Evolutionary conservation across 2,329 filamentous ascomycete genomes (phyloP).

Genomic region (Orbilia javanica): DNA sequence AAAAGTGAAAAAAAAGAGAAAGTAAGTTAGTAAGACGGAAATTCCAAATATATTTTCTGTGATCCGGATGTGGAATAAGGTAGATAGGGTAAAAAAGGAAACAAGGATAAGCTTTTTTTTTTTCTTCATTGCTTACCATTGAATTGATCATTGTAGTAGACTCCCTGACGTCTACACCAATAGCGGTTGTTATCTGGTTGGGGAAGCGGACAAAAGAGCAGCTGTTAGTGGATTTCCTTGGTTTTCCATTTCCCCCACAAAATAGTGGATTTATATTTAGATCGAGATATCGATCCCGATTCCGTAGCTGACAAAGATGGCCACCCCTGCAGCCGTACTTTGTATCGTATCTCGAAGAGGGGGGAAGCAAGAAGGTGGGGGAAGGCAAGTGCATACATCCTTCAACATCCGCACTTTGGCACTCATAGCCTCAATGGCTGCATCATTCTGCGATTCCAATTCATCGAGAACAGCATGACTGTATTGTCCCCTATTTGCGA

Average conservation of each 20-base stretch:
- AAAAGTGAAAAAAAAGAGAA: background rate
- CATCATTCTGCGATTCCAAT: constrained; percentile 94
- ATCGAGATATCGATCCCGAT: background rate
- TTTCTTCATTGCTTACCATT: constrained; percentile 71
- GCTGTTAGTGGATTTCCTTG: constrained; percentile 15
- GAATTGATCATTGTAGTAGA: constrained; percentile 88
- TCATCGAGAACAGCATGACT: constrained; percentile 91
- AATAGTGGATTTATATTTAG: background rate
- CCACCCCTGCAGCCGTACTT: background rate
- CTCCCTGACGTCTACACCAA: constrained; percentile 94
- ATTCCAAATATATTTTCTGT: constrained; percentile 5
- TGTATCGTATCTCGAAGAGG: constrained; percentile 4
- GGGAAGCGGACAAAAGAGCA: constrained; percentile 22
- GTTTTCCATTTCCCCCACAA: background rate
- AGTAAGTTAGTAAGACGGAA: background rate
- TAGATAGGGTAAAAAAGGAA: background rate
- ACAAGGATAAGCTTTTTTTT: no score
- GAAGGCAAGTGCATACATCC: constrained; percentile 73
- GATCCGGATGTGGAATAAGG: background rate
- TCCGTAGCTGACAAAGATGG: background rate
- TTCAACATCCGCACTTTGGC: constrained; percentile 91
- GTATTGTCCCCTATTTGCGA: constrained; percentile 83
- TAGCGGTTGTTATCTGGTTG: constrained; percentile 83
- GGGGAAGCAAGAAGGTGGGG: no score
- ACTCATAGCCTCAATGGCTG: constrained; percentile 87